Evolutionary conservation across 805 yeast genomes (phyloP).

Genomic region (Lipomyces chichibuensis): DNA sequence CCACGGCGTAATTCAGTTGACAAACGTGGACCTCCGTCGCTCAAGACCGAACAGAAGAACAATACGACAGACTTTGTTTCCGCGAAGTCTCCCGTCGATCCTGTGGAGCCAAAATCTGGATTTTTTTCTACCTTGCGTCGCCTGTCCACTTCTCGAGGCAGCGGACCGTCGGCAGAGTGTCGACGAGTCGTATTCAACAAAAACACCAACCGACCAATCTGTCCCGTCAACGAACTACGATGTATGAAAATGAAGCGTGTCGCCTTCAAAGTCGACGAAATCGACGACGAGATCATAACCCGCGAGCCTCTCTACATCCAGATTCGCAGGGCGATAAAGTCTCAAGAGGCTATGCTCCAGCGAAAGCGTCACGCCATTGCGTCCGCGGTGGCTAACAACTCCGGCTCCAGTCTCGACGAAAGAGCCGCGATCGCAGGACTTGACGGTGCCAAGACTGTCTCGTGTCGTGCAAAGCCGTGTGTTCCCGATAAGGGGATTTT

Average conservation of each 20-base stretch:
- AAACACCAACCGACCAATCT: conserved; percentile 20
- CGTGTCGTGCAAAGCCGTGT: background rate
- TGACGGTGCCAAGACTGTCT: background rate
- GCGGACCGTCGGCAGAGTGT: conserved; percentile 8
- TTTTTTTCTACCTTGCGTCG: conserved; percentile 21
- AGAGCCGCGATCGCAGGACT: conserved; percentile 10
- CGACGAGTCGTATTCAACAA: conserved; percentile 31
- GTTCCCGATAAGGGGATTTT: background rate
- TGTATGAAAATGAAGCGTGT: conserved; percentile 24
- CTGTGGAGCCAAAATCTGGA: background rate
- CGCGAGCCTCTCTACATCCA: conserved; percentile 32
- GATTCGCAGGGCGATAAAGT: conserved; percentile 26
- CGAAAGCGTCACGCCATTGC: conserved; percentile 1
- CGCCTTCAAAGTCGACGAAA: conserved; percentile 32
- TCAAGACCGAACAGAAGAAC: too few species aligned
- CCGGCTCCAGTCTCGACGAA: conserved; percentile 5
- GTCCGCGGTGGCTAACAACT: conserved; percentile 6
- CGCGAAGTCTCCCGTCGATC: conserved; percentile 2
- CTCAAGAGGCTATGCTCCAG: conserved; percentile 15
- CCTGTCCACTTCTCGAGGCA: conserved; percentile 18
- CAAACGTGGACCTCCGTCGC: background rate
- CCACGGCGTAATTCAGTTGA: background rate
- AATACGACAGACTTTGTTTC: background rate
- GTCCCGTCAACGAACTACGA: conserved; percentile 30
- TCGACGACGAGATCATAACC: conserved; percentile 30